A percentile compares a stretch with the other conserved stretches of the same genome.
These are phyloP conservation scores for Ceratobasidium papillatum DNA, from an alignment of 1,284 basidiomycete genomes.

Conservation along the genomic window DNA sequence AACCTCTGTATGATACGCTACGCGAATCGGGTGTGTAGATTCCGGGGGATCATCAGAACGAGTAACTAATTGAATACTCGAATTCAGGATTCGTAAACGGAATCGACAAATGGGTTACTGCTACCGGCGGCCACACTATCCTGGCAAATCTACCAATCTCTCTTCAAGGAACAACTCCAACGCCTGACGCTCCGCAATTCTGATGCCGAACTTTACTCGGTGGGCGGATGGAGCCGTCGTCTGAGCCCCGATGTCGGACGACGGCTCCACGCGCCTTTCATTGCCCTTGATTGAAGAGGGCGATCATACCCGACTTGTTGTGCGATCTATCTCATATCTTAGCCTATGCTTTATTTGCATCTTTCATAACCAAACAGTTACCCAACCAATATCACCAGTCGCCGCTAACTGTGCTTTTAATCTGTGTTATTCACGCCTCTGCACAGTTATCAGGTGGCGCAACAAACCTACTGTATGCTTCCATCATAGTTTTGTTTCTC, in stretches of 20 bases:
- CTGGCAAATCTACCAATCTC: constrained; percentile 20
- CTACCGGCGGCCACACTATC: constrained; percentile 35
- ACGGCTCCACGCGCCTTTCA: constrained; percentile 10
- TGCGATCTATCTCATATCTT: constrained; percentile 16
- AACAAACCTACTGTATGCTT: constrained; percentile 23
- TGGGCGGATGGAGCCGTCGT: constrained; percentile 10
- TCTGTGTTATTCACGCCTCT: constrained; percentile 17
- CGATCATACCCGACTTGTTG: constrained; percentile 20
- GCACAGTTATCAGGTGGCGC: constrained; percentile 7
- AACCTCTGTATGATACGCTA: constrained; percentile 34
- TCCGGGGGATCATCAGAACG: constrained; percentile 8
- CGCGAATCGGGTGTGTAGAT: constrained; percentile 38
- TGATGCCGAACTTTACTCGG: constrained; percentile 10
- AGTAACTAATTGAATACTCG: constrained; percentile 21
- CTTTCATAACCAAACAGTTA: constrained; percentile 1
- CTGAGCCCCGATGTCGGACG: neutral
- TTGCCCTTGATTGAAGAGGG: constrained; percentile 8
- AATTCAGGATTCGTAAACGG: constrained; percentile 42
- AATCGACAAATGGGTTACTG: constrained; percentile 40
- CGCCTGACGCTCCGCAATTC: constrained; percentile 26
- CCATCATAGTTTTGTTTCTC: neutral
- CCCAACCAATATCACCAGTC: neutral
- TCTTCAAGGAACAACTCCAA: constrained; percentile 16
- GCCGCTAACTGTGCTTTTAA: constrained; percentile 13
- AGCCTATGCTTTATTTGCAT: constrained; percentile 37